Conservation (phyloP, 2,329 filamentous ascomycete species). For the Colletotrichum horii region DNA sequence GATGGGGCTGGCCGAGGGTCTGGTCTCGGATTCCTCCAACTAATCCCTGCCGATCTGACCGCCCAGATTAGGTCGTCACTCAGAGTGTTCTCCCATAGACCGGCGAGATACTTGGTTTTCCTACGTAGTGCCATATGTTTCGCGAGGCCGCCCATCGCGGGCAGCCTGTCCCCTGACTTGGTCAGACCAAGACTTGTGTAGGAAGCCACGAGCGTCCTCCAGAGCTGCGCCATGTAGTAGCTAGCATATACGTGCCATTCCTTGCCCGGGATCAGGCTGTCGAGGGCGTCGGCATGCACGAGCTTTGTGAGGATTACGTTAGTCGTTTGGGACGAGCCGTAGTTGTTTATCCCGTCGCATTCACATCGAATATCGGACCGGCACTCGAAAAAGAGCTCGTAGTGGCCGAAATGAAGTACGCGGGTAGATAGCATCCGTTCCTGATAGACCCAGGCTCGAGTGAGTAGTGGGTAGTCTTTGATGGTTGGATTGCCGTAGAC, state of each 20-base stretch:
- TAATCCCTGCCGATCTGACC: neutral
- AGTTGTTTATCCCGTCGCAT: neutral
- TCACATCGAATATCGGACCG: neutral
- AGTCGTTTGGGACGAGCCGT: neutral
- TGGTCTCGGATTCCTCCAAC: neutral
- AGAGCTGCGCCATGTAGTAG: slow-evolving; percentile 11
- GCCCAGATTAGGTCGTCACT: slow-evolving; percentile 17
- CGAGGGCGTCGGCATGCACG: neutral
- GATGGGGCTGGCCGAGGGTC: neutral
- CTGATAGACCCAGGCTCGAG: slow-evolving; percentile 32
- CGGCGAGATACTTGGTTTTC: slow-evolving; percentile 3
- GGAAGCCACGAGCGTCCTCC: slow-evolving; percentile 10
- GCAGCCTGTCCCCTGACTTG: neutral
- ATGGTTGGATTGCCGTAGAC: neutral
- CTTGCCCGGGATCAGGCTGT: neutral
- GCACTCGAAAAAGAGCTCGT: slow-evolving; percentile 5
- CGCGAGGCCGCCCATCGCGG: slow-evolving; percentile 16
- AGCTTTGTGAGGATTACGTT: neutral
- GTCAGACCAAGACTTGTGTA: slow-evolving; percentile 8
- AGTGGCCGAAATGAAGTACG: slow-evolving; percentile 27
- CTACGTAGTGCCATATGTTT: slow-evolving; percentile 4
- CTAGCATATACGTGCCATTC: neutral
- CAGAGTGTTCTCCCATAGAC: slow-evolving; percentile 15
- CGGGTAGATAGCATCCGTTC: slow-evolving; percentile 30
- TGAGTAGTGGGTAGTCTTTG: neutral